These are phyloP conservation scores for Boletus reticulatus DNA, from an alignment of 768 basidiomycete genomes.

Conservation along the genomic window DNA sequence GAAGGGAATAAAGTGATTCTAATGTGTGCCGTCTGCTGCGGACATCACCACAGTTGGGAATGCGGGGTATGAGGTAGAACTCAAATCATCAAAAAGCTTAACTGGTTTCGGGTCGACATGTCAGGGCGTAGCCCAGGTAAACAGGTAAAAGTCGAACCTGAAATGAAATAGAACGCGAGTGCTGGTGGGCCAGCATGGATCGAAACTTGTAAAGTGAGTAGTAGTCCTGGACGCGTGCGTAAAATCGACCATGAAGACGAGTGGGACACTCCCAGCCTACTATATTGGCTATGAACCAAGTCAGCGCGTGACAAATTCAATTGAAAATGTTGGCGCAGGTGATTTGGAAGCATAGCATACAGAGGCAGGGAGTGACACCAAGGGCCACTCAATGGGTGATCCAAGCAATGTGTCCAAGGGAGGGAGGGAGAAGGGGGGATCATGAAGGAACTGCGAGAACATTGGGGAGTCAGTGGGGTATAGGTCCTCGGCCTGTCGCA, in stretches of 20 bases:
- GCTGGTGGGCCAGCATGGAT: neutral
- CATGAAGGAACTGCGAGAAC: neutral
- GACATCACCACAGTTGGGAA: constrained; percentile 6
- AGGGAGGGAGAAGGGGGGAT: neutral
- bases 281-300: constrained; percentile 63
- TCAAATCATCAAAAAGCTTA: constrained; percentile 29
- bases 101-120: constrained; percentile 1
- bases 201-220: neutral
- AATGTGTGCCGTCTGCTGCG: neutral
- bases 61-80: constrained; percentile 18
- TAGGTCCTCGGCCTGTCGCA: neutral
- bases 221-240: neutral
- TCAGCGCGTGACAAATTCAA: constrained; percentile 33
- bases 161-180: neutral
- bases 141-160: no score
- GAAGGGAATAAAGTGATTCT: neutral
- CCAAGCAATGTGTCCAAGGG: constrained; percentile 10
- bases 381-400: constrained; percentile 15
- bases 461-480: neutral
- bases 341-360: constrained; percentile 41
- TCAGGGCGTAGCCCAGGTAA: neutral
- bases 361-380: constrained; percentile 31
- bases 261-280: constrained; percentile 42
- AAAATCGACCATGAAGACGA: constrained; percentile 10
- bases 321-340: constrained; percentile 28